Base-by-base conservation (phyloP, 225 moss, liverwort and hornwort species). In the Lunularia cruciata region DNA sequence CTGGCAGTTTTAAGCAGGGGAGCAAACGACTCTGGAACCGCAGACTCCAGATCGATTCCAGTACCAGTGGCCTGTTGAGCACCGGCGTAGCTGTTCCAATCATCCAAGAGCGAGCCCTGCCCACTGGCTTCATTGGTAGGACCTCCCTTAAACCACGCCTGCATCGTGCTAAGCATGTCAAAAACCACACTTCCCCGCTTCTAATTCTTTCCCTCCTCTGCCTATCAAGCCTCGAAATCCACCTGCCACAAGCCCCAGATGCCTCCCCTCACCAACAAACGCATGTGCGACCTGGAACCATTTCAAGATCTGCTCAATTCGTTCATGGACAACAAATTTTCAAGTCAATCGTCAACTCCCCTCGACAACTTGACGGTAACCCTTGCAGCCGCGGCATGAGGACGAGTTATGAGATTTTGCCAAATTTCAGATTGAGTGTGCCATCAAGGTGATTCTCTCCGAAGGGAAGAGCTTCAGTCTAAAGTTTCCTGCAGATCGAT, bases 1-100 rank as follows among this genome's bases (percentile, higher is more conserved):
- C 89, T 90, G 20, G 96, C 96, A 43, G 90, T 86, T 60, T 98
- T 92, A 3, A 96, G 90, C 39, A 96, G 63, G 49, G 95, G 95
- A 51, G 92, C 95, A n/a, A 96, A 80, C 39, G 88, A 84, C 53
- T 96, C 95, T 6, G 92, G 83, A 60, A 98, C 83, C 22, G 89
- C 92, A n/a, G 92, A 83, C 78, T 98, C 96, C 87, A 93, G 82
- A 83, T 98, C 96, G 38, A 87, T 80, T 20, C 80, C 84, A 3
- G 76, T 33, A 7, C 81, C 58, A 12, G 81, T 87, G 62, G 71
- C 80, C 65, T 83, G 73, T 74, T 74, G 81, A 61, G 88, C 71
- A 0, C 84, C 79, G 25, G 96, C 92, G 61, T 98, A 98, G 18
- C 84, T 68, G 39, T 92, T 92, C 96, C 96, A 98, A 31, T 87